Evolutionary conservation across 106 monocot genomes (phyloP).

Genomic region (Apostasia shenzhenica): DNA sequence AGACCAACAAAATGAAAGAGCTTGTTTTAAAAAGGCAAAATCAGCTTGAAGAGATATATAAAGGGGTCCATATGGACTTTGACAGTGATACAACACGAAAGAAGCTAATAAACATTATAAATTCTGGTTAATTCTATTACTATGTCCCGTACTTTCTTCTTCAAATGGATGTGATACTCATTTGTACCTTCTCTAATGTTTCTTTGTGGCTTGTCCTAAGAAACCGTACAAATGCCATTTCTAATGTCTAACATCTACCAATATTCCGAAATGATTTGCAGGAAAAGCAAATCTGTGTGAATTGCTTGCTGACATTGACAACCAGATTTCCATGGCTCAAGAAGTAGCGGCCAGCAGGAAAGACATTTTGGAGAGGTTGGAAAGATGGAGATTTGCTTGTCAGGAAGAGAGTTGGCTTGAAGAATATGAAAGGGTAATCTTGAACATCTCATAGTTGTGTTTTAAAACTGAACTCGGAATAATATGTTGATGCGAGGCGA

Average conservation of each 20-base stretch:
- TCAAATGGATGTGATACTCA: neutral
- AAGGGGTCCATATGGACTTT: conserved; percentile 63
- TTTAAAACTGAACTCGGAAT: neutral
- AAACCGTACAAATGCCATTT: neutral
- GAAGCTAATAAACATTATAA: conserved; percentile 51
- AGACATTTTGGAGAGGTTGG: conserved; percentile 87
- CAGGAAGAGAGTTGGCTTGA: conserved; percentile 90
- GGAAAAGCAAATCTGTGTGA: conserved; percentile 64
- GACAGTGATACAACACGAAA: conserved; percentile 38
- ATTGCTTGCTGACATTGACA: conserved; percentile 58
- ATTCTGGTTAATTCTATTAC: conserved; percentile 49
- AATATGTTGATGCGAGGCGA: neutral
- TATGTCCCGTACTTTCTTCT: neutral
- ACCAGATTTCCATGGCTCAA: conserved; percentile 63
- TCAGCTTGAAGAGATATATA: conserved; percentile 83
- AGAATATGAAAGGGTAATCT: conserved; percentile 81
- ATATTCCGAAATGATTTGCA: conserved; percentile 15
- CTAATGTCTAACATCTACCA: neutral
- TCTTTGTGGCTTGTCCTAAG: neutral
- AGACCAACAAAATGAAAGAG: conserved; percentile 81
- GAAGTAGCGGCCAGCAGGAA: conserved; percentile 78
- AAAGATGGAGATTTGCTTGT: conserved; percentile 72
- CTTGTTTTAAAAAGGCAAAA: conserved; percentile 72
- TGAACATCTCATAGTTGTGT: neutral
- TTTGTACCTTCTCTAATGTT: too few species aligned